Evolutionary conservation across 106 monocot species (phyloP), one percentile per base, ranked within the genome.

Genomic region (Alisma plantagoaquatica): DNA sequence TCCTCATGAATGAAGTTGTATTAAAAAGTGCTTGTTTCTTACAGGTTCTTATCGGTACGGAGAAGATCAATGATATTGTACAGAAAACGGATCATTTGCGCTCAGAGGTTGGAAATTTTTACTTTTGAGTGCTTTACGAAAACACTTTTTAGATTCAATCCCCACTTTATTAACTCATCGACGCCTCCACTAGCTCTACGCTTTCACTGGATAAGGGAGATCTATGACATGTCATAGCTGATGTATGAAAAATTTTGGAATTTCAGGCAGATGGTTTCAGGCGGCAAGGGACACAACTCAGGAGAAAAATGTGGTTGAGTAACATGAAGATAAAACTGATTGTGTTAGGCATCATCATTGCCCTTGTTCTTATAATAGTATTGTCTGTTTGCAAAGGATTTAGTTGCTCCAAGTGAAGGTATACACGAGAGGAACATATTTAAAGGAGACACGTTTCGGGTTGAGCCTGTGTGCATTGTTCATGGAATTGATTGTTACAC

Each of bases 11-110:
- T 38, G 35, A n/a, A n/a, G 9, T 38, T 38, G 35, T 7, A 38
- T 14, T 14, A 8, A 6, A 8, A 38, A 38, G 35, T 38, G 6
- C 35, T 14, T 38, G 6, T 14, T 7, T 38, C 35, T 38, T 46
- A 18, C 55, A 86, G 86, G 77, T 86, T 38, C 59, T 86, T 33
- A 81, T 74, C 29, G 73, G 86, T 46, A 74, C 74, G n/a, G 86
- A 77, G 71, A 81, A 77, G 38, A 77, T 81, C 17, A 81, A 81
- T 41, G 63, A 61, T 29, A 70, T 86, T 26, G 86, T 75, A 41
- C 77, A 72, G 62, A 81, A 81, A 53, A 81, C 86, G 15, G 81
- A 77, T 24, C 74, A 72, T 29, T 81, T 86, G 53, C 77, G 77
- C 23, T 81, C 71, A 1, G 80, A 81, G 81, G 86, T 86, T 3